Conservation (phyloP, 1,139 yeast genomes). For the Hanseniaspora sp. region DNA sequence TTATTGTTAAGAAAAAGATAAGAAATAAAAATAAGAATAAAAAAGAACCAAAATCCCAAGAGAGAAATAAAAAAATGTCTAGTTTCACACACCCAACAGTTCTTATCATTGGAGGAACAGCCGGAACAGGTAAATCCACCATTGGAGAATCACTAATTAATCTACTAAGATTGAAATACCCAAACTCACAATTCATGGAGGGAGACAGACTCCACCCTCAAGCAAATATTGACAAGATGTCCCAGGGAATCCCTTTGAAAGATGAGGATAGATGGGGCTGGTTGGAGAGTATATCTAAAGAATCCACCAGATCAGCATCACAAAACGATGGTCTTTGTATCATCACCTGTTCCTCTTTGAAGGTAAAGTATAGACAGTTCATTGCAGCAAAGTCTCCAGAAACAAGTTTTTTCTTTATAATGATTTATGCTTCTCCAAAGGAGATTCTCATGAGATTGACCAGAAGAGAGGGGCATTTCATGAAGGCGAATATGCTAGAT, state of each 20-base stretch:
- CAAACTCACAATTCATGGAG: slow-evolving; percentile 53
- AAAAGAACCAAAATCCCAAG: too few relatives aligned
- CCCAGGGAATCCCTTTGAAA: slow-evolving; percentile 61
- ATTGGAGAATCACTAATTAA: slow-evolving; percentile 47
- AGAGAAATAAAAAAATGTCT: not conserved
- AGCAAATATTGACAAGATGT: slow-evolving; percentile 71
- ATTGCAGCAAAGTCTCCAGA: slow-evolving; percentile 30
- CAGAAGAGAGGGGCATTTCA: slow-evolving; percentile 60
- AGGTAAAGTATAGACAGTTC: slow-evolving; percentile 55
- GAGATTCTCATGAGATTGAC: slow-evolving; percentile 51
- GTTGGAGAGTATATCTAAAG: slow-evolving; percentile 46
- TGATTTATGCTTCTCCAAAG: slow-evolving; percentile 54
- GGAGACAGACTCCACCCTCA: slow-evolving; percentile 76
- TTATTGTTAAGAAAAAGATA: too few relatives aligned
- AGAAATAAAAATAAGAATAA: too few relatives aligned
- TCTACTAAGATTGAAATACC: slow-evolving; percentile 19
- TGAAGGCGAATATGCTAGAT: slow-evolving; percentile 74
- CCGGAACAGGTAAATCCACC: slow-evolving; percentile 88
- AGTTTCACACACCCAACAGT: slow-evolving; percentile 22
- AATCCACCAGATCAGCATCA: slow-evolving; percentile 33
- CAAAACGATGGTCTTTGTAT: slow-evolving; percentile 35
- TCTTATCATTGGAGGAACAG: slow-evolving; percentile 70
- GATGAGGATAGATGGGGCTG: slow-evolving; percentile 92
- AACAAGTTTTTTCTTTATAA: slow-evolving; percentile 48
- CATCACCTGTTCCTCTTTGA: slow-evolving; percentile 78